Percentiles rank a stretch among this genome's conserved stretches.
Evolutionary conservation across 192 early-diverging fungal species (phyloP).

Genomic region (Neocallimastix lanati): DNA sequence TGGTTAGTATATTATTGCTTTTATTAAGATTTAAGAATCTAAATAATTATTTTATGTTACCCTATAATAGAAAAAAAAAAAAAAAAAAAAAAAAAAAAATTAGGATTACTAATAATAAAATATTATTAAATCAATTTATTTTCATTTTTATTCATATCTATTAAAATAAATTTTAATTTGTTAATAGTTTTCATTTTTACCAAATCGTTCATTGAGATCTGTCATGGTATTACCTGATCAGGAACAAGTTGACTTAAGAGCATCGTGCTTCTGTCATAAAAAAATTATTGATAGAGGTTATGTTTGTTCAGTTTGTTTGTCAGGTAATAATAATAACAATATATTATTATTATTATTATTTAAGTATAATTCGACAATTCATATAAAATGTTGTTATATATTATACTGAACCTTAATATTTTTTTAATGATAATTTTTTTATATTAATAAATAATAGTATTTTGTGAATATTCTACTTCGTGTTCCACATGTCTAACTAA

Average conservation of each 20-base stretch:
- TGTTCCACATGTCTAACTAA: neutral
- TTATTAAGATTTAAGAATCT: too few relatives aligned
- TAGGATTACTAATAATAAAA: too few relatives aligned
- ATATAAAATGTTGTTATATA: too few relatives aligned
- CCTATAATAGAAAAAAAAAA: too few relatives aligned
- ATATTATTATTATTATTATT: too few relatives aligned
- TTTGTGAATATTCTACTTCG: neutral
- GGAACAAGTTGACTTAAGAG: conserved; percentile 75
- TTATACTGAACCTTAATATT: too few relatives aligned
- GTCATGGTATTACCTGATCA: conserved; percentile 54
- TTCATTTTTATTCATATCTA: conserved; percentile 4
- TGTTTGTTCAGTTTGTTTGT: conserved; percentile 96
- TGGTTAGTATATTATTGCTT: too few relatives aligned
- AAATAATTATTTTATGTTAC: too few relatives aligned
- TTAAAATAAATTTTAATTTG: neutral
- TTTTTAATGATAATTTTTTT: neutral
- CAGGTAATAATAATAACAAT: too few relatives aligned
- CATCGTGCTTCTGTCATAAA: conserved; percentile 95
- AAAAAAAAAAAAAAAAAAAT: too few relatives aligned
- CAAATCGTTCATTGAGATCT: conserved; percentile 55
- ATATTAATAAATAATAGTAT: neutral
- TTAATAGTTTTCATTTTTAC: conserved; percentile 54
- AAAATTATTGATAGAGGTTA: conserved; percentile 78
- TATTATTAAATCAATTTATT: too few relatives aligned
- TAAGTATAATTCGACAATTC: too few relatives aligned